Conservation (phyloP, 805 yeast species). For the Metschnikowia kofuensis region DNA sequence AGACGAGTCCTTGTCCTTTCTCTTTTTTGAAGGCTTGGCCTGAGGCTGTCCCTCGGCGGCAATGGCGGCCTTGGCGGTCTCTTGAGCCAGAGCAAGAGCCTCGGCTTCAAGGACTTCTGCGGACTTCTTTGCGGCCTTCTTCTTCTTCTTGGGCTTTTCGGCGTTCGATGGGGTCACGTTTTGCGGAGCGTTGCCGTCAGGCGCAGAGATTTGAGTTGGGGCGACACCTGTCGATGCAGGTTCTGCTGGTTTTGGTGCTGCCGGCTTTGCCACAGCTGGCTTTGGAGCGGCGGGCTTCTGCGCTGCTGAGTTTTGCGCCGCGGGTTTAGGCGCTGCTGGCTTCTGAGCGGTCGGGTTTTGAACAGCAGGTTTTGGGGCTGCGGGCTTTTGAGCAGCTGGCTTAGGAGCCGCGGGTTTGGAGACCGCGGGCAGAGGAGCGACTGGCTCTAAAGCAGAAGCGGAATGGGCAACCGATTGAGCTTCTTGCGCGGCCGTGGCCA, state of each 20-base stretch:
- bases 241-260: too few relatives aligned
- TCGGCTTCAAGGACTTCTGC: conserved; percentile 3
- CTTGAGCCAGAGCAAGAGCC: conserved; percentile 5
- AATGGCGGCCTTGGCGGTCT: conserved; percentile 5
- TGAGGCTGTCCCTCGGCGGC: conserved; percentile 1
- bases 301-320: background rate
- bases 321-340: background rate
- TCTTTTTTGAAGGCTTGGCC: conserved; percentile 17
- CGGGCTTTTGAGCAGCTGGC: background rate
- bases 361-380: background rate
- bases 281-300: background rate
- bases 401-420: conserved; percentile 2
- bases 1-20: conserved; percentile 15
- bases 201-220: too few relatives aligned
- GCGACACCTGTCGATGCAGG: too few relatives aligned
- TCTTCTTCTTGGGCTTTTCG: conserved; percentile 13
- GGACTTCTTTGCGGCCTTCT: conserved; percentile 13
- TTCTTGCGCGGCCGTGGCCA: conserved; percentile 2
- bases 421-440: background rate
- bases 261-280: background rate
- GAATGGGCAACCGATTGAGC: background rate
- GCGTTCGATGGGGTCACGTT: background rate
- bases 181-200: too few relatives aligned
- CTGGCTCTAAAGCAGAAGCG: background rate
- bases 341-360: background rate